Evolutionary conservation across 257 asterid species (phyloP).

Genomic region (Parsonsia alboflavescens): DNA sequence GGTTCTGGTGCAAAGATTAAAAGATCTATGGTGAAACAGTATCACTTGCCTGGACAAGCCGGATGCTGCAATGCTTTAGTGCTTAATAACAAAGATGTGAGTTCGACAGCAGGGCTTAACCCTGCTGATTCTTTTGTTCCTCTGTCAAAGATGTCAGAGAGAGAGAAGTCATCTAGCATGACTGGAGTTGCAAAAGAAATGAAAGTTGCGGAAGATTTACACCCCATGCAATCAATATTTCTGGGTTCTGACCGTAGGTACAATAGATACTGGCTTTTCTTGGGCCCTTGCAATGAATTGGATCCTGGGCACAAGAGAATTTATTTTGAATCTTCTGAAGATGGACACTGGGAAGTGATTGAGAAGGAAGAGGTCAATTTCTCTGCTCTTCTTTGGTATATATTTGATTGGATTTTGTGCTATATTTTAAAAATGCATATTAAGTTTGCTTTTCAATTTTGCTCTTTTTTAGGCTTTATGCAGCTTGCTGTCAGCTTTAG

Average conservation of each 20-base stretch:
- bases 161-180: slow-evolving; percentile 36
- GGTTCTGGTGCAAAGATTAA: slow-evolving; percentile 87
- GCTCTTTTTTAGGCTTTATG: slow-evolving; percentile 52
- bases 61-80: slow-evolving; percentile 32
- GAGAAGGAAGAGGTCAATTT: slow-evolving; percentile 72
- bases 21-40: slow-evolving; percentile 51
- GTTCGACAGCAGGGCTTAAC: slow-evolving; percentile 37
- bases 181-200: slow-evolving; percentile 33
- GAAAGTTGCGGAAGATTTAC: slow-evolving; percentile 46
- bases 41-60: slow-evolving; percentile 24
- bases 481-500: slow-evolving; percentile 57
- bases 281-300: slow-evolving; percentile 89
- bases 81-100: slow-evolving; percentile 24
- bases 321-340: slow-evolving; percentile 97
- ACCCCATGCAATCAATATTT: slow-evolving; percentile 94
- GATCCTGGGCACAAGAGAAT: slow-evolving; percentile 98
- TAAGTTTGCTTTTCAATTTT: slow-evolving; percentile 18
- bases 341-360: slow-evolving; percentile 95
- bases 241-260: slow-evolving; percentile 98
- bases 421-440: slow-evolving; percentile 7
- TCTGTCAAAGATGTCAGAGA: slow-evolving; percentile 39
- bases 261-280: slow-evolving; percentile 94
- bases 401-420: slow-evolving; percentile 1
- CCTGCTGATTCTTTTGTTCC: slow-evolving; percentile 69
- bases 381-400: slow-evolving; percentile 10